Conservation (phyloP, 495 filamentous ascomycete genomes). For the Tuber umbilicatum region DNA sequence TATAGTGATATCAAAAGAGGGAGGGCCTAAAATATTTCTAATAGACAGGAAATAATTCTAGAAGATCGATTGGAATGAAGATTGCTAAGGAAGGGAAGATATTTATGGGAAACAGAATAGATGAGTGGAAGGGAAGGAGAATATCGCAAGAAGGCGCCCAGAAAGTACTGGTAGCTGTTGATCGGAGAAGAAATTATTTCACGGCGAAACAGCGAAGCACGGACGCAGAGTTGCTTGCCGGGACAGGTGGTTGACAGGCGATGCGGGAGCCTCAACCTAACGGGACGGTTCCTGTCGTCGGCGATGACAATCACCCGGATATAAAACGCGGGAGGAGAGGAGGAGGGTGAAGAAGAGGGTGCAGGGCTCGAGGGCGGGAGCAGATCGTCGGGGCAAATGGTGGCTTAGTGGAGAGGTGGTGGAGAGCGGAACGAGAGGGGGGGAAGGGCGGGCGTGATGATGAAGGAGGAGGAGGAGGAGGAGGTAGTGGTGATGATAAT, state of each 20-base stretch:
- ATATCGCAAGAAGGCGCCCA: conserved; percentile 31
- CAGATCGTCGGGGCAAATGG: conserved; percentile 37
- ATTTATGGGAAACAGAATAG: conserved; percentile 8
- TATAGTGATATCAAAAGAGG: conserved; percentile 20
- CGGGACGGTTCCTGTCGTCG: conserved; percentile 37
- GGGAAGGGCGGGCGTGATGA: conserved; percentile 31
- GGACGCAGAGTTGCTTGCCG: conserved; percentile 20
- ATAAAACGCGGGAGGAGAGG: conserved; percentile 32
- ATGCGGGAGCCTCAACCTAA: conserved; percentile 34
- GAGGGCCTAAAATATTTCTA: conserved; percentile 10
- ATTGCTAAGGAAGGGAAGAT: background rate
- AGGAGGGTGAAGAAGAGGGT: conserved; percentile 29
- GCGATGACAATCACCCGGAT: conserved; percentile 38
- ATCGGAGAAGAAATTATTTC: conserved; percentile 32
- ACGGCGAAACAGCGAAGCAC: conserved; percentile 33
- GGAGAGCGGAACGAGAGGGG: conserved; percentile 27
- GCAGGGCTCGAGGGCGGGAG: conserved; percentile 44
- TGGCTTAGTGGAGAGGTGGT: conserved; percentile 17
- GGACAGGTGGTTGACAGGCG: conserved; percentile 29
- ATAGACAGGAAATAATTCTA: background rate
- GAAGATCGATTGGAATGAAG: background rate
- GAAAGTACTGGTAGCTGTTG: background rate
- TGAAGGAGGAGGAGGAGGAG: conserved; percentile 42
- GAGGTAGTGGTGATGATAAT: no score
- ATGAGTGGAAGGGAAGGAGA: conserved; percentile 10